A percentile compares a stretch with the other conserved stretches of the same genome.
phyloP scores from a whole-genome alignment of 257 asterid species.

The Nicotiana benthamiana region DNA sequence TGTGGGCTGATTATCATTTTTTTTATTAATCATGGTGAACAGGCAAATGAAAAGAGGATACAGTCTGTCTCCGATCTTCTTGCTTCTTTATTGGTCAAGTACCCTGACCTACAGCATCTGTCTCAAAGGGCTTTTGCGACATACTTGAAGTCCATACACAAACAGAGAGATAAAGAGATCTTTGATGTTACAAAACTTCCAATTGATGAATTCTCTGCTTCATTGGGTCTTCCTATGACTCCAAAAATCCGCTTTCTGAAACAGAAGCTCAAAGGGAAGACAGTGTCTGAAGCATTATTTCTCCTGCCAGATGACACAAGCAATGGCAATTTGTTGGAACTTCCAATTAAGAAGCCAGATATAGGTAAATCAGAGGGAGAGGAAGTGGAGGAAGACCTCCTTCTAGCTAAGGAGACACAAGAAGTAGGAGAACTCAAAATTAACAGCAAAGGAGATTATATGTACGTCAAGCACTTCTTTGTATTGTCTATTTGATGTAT shows the following conservation, averaged over 20 bases:
- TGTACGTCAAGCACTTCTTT: slow-evolving; percentile 30
- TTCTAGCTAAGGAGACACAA: slow-evolving; percentile 34
- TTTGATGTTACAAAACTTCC: slow-evolving; percentile 76
- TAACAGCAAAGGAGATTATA: slow-evolving; percentile 23
- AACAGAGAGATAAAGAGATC: slow-evolving; percentile 74
- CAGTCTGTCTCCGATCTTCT: slow-evolving; percentile 76
- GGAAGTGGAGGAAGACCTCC: slow-evolving; percentile 25
- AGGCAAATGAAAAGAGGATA: slow-evolving; percentile 68
- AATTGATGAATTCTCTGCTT: slow-evolving; percentile 69
- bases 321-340: slow-evolving; percentile 32
- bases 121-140: slow-evolving; percentile 86
- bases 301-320: slow-evolving; percentile 33
- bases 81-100: slow-evolving; percentile 76
- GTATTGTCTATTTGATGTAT: not conserved
- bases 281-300: slow-evolving; percentile 38
- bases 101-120: slow-evolving; percentile 59
- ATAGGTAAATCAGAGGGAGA: slow-evolving; percentile 24
- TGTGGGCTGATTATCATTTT: slow-evolving; percentile 1
- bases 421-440: slow-evolving; percentile 24
- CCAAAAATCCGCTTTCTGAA: slow-evolving; percentile 80
- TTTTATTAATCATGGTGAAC: slow-evolving; percentile 9
- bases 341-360: slow-evolving; percentile 12
- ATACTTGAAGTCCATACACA: slow-evolving; percentile 76
- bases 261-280: slow-evolving; percentile 57
- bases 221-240: slow-evolving; percentile 94